phyloP scores from a whole-genome alignment of 192 early-diverging fungal species.

The Mortierella hygrophila region DNA sequence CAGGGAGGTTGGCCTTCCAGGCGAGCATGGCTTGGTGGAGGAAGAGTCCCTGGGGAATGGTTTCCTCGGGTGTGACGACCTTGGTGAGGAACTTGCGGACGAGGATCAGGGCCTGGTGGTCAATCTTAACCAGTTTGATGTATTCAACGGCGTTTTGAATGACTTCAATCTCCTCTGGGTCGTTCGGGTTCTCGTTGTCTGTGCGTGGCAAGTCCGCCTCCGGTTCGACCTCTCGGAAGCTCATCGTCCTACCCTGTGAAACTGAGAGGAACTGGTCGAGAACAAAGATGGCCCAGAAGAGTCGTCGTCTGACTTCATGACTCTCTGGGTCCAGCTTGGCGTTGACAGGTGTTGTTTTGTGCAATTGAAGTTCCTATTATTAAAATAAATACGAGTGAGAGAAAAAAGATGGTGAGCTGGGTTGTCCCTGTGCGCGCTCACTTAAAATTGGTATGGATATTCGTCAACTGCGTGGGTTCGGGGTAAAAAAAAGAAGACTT shows the following conservation, averaged over 20 bases:
- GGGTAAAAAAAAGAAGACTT: constrained; percentile 1
- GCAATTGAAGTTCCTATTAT: constrained; percentile 52
- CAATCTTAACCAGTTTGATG: constrained; percentile 54
- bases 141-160: constrained; percentile 52
- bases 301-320: constrained; percentile 45
- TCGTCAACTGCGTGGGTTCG: neutral
- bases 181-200: constrained; percentile 49
- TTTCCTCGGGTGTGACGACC: constrained; percentile 54
- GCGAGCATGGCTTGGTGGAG: constrained; percentile 54
- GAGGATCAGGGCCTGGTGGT: constrained; percentile 50
- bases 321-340: constrained; percentile 51
- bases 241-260: constrained; percentile 50
- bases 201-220: constrained; percentile 46
- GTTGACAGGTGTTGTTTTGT: constrained; percentile 56
- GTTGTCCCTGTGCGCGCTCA: neutral
- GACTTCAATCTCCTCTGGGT: constrained; percentile 41
- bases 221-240: constrained; percentile 51
- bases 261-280: constrained; percentile 52
- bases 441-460: too few species aligned
- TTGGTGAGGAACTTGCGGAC: constrained; percentile 53
- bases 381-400: neutral
- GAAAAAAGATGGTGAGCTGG: constrained; percentile 1
- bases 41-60: constrained; percentile 54
- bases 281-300: constrained; percentile 55
- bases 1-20: constrained; percentile 54